A percentile compares a stretch with the other conserved stretches of the same genome.
These are phyloP conservation scores for Pythium oligandrum DNA, from an alignment of 352 stramenopile species.

Conservation along the genomic window DNA sequence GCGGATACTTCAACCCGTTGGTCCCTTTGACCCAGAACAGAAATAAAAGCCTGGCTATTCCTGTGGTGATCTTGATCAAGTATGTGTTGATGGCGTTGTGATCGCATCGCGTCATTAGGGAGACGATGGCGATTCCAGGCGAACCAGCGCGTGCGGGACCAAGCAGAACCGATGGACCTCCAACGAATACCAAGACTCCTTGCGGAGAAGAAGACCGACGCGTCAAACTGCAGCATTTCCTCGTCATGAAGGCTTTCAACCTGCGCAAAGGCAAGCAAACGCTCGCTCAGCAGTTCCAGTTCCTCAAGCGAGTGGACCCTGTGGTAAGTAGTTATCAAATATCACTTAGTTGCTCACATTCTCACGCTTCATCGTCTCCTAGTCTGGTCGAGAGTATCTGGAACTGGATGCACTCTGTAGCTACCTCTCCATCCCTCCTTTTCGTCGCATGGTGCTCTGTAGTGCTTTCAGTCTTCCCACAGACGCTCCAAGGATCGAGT, in stretches of 20 bases:
- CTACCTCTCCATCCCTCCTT: constrained; percentile 67
- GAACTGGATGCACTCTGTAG: constrained; percentile 56
- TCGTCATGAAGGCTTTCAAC: constrained; percentile 82
- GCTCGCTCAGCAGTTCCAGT: constrained; percentile 64
- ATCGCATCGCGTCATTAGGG: no score
- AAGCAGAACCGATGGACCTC: no score
- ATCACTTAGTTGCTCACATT: neutral
- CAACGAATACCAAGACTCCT: neutral
- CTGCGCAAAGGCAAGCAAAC: constrained; percentile 53
- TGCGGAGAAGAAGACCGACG: constrained; percentile 9
- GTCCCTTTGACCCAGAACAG: no score
- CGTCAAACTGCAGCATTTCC: constrained; percentile 72
- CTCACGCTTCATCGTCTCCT: neutral
- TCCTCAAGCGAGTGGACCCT: constrained; percentile 26
- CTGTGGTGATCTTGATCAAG: no score
- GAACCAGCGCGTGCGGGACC: no score
- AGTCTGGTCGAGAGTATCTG: constrained; percentile 29
- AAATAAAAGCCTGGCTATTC: no score
- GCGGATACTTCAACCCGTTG: no score
- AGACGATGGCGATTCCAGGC: no score
- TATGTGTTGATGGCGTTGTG: no score
- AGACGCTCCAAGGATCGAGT: constrained; percentile 32
- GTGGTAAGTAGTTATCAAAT: constrained; percentile 7
- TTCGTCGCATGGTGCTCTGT: constrained; percentile 47
- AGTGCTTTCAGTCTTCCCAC: constrained; percentile 44